These are phyloP conservation scores for Phallus indusiatus DNA, from an alignment of 768 basidiomycete genomes.

Conservation along the genomic window DNA sequence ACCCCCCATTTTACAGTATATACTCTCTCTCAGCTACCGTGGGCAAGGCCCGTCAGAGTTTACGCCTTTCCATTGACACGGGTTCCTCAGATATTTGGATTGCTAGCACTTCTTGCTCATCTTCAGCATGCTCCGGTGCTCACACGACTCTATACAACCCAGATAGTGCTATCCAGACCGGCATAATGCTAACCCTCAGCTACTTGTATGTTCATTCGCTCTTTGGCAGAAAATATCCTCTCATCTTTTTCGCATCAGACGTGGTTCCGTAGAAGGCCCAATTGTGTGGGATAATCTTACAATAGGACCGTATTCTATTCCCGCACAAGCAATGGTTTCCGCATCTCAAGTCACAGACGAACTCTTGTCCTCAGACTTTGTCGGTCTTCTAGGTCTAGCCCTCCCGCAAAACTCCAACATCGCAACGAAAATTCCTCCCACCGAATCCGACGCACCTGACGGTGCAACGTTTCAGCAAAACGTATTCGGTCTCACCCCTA, in stretches of 20 bases:
- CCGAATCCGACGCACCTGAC: conserved; percentile 41
- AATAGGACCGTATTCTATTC: conserved; percentile 55
- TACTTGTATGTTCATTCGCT: conserved; percentile 32
- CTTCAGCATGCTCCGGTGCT: conserved; percentile 39
- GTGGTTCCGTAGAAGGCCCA: conserved; percentile 49
- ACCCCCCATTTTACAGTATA: conserved; percentile 42
- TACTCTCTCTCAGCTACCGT: conserved; percentile 56
- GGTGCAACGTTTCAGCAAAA: conserved; percentile 64
- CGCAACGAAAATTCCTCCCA: conserved; percentile 37
- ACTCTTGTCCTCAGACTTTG: conserved; percentile 45
- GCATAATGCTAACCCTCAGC: conserved; percentile 34
- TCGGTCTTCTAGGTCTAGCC: conserved; percentile 67
- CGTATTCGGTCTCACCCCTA: conserved; percentile 57
- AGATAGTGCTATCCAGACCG: conserved; percentile 32
- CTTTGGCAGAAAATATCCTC: background rate
- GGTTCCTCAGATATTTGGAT: conserved; percentile 82
- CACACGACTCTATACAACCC: conserved; percentile 49
- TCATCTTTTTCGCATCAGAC: background rate
- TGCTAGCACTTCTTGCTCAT: conserved; percentile 54
- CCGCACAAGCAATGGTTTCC: conserved; percentile 64
- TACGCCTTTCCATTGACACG: conserved; percentile 68
- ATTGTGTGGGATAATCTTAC: conserved; percentile 60
- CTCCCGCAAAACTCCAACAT: conserved; percentile 68
- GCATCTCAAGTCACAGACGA: conserved; percentile 46
- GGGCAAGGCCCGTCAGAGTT: conserved; percentile 37